Evolutionary conservation across 2,329 filamentous ascomycete species (phyloP).

Genomic region (Exophiala phaeomuriformis): DNA sequence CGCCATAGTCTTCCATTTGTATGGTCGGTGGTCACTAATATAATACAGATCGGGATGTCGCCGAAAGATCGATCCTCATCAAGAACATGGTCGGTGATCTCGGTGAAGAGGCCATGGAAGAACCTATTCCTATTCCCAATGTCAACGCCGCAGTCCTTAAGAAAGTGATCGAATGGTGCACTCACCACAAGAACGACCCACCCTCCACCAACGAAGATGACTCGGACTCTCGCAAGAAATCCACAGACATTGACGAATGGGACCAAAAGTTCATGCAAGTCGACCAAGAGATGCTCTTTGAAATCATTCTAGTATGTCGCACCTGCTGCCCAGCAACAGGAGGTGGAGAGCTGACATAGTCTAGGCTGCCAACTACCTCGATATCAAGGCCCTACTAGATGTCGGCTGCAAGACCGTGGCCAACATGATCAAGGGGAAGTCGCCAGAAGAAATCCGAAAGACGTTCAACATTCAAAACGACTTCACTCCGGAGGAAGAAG

Average conservation of each 20-base stretch:
- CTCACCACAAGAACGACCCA: conserved; percentile 87
- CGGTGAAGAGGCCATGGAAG: conserved; percentile 54
- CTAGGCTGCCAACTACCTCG: conserved; percentile 85
- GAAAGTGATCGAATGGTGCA: conserved; percentile 98
- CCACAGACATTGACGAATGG: conserved; percentile 98
- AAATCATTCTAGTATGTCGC: conserved; percentile 69
- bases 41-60: conserved; percentile 65
- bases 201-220: conserved; percentile 78
- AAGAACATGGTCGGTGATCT: conserved; percentile 98
- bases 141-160: conserved; percentile 84
- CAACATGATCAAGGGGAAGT: conserved; percentile 99
- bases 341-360: background rate
- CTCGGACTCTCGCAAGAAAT: conserved; percentile 91
- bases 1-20: background rate
- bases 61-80: conserved; percentile 87
- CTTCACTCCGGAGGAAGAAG: conserved; percentile 97
- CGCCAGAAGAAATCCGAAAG: conserved; percentile 96
- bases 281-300: conserved; percentile 98
- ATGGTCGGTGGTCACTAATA: background rate
- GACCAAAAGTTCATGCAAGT: conserved; percentile 99
- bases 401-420: conserved; percentile 99
- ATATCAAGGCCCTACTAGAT: conserved; percentile 96
- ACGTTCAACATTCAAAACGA: conserved; percentile 99
- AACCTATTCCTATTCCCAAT: conserved; percentile 83
- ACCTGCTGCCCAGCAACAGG: background rate